phyloP scores from a whole-genome alignment of 495 filamentous ascomycete species.

The Daldinia concentrica region DNA sequence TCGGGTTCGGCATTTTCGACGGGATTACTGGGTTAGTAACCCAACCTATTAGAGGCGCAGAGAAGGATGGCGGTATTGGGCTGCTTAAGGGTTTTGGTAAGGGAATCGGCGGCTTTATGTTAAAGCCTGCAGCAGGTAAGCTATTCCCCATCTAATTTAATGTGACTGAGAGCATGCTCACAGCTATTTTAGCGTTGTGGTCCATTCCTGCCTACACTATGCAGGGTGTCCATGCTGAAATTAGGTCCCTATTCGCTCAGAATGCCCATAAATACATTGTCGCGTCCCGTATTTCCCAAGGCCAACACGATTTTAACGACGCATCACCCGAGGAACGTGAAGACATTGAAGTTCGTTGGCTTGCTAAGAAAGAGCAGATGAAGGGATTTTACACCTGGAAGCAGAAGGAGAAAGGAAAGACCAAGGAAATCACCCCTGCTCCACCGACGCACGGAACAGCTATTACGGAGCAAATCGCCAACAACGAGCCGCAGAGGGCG shows the following conservation, averaged over 20 bases:
- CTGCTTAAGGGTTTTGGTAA: constrained; percentile 79
- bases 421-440: constrained; percentile 32
- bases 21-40: constrained; percentile 77
- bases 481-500: constrained; percentile 43
- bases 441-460: constrained; percentile 17
- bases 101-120: constrained; percentile 73
- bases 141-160: constrained; percentile 6
- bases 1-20: constrained; percentile 73
- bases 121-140: constrained; percentile 76
- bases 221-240: constrained; percentile 77
- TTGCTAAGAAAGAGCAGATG: constrained; percentile 60
- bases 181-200: constrained; percentile 58
- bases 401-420: constrained; percentile 51
- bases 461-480: constrained; percentile 22
- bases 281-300: constrained; percentile 75
- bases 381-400: constrained; percentile 55
- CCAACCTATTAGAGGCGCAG: constrained; percentile 71
- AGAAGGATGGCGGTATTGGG: constrained; percentile 74
- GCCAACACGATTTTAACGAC: constrained; percentile 66
- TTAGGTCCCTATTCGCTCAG: constrained; percentile 69
- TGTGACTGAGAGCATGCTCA: constrained; percentile 30
- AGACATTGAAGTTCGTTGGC: constrained; percentile 68
- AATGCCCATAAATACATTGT: constrained; percentile 77
- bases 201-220: constrained; percentile 76
- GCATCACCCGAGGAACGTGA: constrained; percentile 62